A percentile compares a stretch with the other conserved stretches of the same genome.
Conservation (phyloP, 768 basidiomycete genomes). For the Boletus fagicola region DNA sequence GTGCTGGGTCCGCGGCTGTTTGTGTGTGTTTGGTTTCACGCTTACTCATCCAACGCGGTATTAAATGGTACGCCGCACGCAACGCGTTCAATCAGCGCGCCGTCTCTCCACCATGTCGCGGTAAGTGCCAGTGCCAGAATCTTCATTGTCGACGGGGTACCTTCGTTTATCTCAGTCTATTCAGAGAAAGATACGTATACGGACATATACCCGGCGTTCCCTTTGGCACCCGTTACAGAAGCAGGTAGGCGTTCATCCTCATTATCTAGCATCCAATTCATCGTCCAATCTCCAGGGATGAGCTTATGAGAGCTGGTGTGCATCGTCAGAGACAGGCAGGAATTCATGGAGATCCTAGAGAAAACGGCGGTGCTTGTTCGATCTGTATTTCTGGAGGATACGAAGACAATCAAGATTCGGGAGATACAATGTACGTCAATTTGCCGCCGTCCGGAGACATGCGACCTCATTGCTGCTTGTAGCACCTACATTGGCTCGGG, state of each 20-base stretch:
- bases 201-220: conserved; percentile 32
- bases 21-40: conserved; percentile 6
- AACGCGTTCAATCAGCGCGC: conserved; percentile 8
- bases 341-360: conserved; percentile 35
- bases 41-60: conserved; percentile 5
- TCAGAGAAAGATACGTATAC: conserved; percentile 16
- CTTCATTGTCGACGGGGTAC: too few relatives aligned
- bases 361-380: conserved; percentile 36
- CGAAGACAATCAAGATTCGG: conserved; percentile 40
- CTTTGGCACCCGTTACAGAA: conserved; percentile 23
- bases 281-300: conserved; percentile 16
- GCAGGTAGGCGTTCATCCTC: conserved; percentile 6
- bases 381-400: conserved; percentile 43
- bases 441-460: not conserved
- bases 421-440: conserved; percentile 37
- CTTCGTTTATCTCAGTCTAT: not conserved
- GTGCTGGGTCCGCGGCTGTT: conserved; percentile 12
- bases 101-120: conserved; percentile 16
- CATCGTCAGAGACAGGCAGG: conserved; percentile 38
- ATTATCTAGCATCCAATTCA: not conserved
- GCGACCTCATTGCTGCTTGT: conserved; percentile 1
- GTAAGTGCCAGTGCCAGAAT: conserved; percentile 13
- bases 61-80: conserved; percentile 6
- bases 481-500: conserved; percentile 38
- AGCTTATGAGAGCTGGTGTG: conserved; percentile 29